These are phyloP conservation scores for Arabidopsis suecica DNA, from an alignment of 345 rosid genomes.

Conservation along the genomic window DNA sequence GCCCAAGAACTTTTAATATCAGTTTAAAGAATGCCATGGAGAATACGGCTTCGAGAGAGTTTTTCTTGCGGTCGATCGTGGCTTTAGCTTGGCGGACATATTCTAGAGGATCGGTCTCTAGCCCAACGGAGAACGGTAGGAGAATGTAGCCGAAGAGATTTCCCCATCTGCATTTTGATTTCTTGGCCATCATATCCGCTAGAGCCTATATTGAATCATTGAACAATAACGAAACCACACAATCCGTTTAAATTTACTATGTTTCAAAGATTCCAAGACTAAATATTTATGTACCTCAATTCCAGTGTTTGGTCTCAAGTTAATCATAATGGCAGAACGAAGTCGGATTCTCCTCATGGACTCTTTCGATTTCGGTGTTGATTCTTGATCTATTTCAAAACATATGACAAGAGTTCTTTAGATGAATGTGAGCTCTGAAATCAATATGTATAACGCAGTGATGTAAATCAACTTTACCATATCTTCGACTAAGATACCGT, in stretches of 20 bases:
- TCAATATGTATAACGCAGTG: background rate
- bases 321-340: conserved; percentile 58
- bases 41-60: conserved; percentile 60
- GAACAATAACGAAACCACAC: background rate
- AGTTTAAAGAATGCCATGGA: conserved; percentile 49
- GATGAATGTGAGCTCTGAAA: background rate
- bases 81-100: conserved; percentile 58
- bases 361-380: conserved; percentile 32
- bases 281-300: conserved; percentile 52
- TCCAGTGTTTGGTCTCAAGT: conserved; percentile 62
- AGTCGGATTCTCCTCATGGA: conserved; percentile 50
- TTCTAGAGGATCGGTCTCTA: conserved; percentile 57
- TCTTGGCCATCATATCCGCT: conserved; percentile 65
- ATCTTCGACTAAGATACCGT: conserved; percentile 58
- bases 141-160: conserved; percentile 61
- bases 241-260: background rate
- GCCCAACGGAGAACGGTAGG: conserved; percentile 53
- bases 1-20: conserved; percentile 46
- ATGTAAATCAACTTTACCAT: conserved; percentile 45
- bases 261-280: conserved; percentile 1
- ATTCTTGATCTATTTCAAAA: conserved; percentile 40
- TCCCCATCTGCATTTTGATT: conserved; percentile 59
- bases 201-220: conserved; percentile 47
- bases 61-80: conserved; percentile 59
- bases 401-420: conserved; percentile 29